phyloP scores from a whole-genome alignment of 2,329 filamentous ascomycete species.

The Fusarium albosuccineum region DNA sequence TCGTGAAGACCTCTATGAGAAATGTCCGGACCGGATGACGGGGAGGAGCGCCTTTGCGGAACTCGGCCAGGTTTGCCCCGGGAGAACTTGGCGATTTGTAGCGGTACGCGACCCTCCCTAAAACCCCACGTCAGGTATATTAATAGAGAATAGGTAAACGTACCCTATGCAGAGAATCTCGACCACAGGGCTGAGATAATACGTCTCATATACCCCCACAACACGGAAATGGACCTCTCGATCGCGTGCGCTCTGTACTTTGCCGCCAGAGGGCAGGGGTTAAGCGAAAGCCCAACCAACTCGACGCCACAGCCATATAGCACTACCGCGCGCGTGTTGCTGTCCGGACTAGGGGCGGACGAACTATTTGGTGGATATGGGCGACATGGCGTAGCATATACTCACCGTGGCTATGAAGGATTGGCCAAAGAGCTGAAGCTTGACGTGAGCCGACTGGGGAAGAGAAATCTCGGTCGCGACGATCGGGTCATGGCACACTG shows the following conservation, averaged over 20 bases:
- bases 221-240: constrained; percentile 98
- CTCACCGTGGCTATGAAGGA: constrained; percentile 74
- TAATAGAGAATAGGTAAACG: constrained; percentile 69
- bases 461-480: constrained; percentile 94
- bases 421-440: constrained; percentile 86
- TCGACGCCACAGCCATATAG: constrained; percentile 62
- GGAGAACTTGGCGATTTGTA: constrained; percentile 84
- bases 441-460: constrained; percentile 87
- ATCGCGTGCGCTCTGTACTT: constrained; percentile 97
- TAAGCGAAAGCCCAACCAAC: constrained; percentile 51
- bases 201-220: constrained; percentile 88
- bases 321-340: constrained; percentile 82
- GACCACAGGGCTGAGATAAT: constrained; percentile 78
- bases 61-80: constrained; percentile 75
- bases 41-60: constrained; percentile 85
- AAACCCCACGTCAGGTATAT: background rate
- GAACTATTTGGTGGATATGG: constrained; percentile 96
- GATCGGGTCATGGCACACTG: constrained; percentile 92
- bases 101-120: constrained; percentile 60
- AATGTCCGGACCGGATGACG: constrained; percentile 91
- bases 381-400: constrained; percentile 83
- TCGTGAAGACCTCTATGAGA: constrained; percentile 72
- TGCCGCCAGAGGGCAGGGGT: constrained; percentile 80
- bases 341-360: constrained; percentile 95
- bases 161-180: constrained; percentile 82